Percentiles rank a stretch among this genome's conserved stretches.
These are phyloP conservation scores for Pseudozyma thailandica DNA, from an alignment of 1,284 basidiomycete genomes.

Conservation along the genomic window DNA sequence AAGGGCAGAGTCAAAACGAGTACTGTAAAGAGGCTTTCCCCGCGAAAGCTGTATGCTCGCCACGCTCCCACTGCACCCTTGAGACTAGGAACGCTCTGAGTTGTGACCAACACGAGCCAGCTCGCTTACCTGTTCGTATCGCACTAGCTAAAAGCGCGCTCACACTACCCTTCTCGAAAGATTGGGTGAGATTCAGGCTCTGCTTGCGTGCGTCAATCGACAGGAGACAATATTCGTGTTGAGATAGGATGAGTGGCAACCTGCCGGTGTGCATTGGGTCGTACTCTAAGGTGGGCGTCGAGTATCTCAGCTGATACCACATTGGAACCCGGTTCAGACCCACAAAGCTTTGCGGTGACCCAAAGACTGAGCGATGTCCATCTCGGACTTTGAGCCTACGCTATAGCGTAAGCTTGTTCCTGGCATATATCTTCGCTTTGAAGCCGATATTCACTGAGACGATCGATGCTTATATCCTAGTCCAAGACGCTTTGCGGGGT, in stretches of 20 bases:
- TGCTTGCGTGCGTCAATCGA: too few species aligned
- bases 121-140: slow-evolving; percentile 11
- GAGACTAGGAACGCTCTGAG: slow-evolving; percentile 17
- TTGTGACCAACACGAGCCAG: slow-evolving; percentile 14
- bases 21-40: background rate
- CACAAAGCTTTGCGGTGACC: background rate
- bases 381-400: slow-evolving; percentile 1
- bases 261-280: background rate
- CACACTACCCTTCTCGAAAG: background rate
- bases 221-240: too few species aligned
- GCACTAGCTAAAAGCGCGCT: slow-evolving; percentile 5
- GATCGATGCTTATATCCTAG: background rate
- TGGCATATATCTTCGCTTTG: slow-evolving; percentile 1
- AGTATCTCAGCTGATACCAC: too few species aligned
- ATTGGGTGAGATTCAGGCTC: too few species aligned
- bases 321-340: background rate
- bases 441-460: background rate
- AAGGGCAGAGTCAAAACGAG: background rate
- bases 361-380: too few species aligned
- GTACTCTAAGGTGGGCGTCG: background rate
- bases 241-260: background rate
- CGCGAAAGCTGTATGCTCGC: slow-evolving; percentile 6
- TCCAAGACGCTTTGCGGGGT: background rate
- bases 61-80: slow-evolving; percentile 11
- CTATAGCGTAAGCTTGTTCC: background rate